These are phyloP conservation scores for Xylaria bambusicola DNA, from an alignment of 495 filamentous ascomycete species.

Conservation along the genomic window DNA sequence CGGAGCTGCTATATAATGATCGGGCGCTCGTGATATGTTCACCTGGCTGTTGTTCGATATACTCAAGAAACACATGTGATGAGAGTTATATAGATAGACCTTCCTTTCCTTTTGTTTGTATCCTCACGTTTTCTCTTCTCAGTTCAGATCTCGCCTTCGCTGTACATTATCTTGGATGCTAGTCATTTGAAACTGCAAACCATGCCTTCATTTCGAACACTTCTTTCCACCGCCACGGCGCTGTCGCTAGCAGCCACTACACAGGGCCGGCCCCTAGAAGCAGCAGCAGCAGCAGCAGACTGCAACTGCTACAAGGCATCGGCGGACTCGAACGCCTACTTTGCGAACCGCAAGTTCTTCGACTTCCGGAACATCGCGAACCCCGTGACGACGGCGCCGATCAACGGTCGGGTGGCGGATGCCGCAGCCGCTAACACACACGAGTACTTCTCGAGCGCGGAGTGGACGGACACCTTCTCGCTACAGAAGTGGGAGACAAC, in stretches of 20 bases:
- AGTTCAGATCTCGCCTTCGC: neutral
- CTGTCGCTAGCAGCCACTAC: slow-evolving; percentile 6
- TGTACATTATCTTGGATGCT: neutral
- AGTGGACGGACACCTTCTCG: slow-evolving; percentile 57
- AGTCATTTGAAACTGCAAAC: neutral
- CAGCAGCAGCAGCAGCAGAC: neutral
- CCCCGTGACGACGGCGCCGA: slow-evolving; percentile 38
- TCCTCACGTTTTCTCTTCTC: neutral
- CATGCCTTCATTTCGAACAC: slow-evolving; percentile 5
- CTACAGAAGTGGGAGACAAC: slow-evolving; percentile 56
- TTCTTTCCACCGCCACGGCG: neutral
- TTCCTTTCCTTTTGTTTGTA: too few species aligned
- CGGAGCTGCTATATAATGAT: too few species aligned
- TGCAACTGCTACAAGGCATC: slow-evolving; percentile 55
- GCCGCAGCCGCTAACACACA: slow-evolving; percentile 36
- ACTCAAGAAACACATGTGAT: too few species aligned
- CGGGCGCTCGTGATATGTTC: too few species aligned
- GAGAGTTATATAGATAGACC: too few species aligned
- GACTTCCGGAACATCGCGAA: slow-evolving; percentile 62
- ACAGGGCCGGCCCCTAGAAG: slow-evolving; percentile 15
- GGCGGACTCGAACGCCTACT: slow-evolving; percentile 50
- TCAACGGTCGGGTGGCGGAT: slow-evolving; percentile 27
- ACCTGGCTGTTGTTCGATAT: too few species aligned
- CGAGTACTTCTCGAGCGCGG: slow-evolving; percentile 42
- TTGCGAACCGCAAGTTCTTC: slow-evolving; percentile 64